These are phyloP conservation scores for Hydnomerulius pinastri DNA, from an alignment of 768 basidiomycete genomes.

Conservation along the genomic window DNA sequence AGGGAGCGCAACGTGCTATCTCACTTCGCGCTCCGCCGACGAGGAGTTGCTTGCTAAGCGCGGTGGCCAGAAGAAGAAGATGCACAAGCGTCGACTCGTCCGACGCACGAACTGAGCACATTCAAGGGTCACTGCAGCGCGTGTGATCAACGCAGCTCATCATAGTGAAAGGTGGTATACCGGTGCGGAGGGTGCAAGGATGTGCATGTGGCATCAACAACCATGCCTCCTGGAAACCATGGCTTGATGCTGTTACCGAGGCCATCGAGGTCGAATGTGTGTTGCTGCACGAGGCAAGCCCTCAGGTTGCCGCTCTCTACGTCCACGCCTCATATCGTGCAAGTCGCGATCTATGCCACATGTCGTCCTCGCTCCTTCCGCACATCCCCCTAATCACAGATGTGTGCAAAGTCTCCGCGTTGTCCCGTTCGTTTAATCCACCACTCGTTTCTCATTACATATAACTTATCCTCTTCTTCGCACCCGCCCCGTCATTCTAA, in stretches of 20 bases:
- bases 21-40: constrained; percentile 16
- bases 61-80: constrained; percentile 6
- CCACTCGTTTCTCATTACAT: constrained; percentile 3
- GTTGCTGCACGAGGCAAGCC: constrained; percentile 9
- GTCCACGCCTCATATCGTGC: constrained; percentile 5
- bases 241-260: constrained; percentile 18
- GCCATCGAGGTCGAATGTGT: not conserved
- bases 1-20: constrained; percentile 17
- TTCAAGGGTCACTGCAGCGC: not conserved
- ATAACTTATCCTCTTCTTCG: constrained; percentile 18
- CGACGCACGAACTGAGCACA: constrained; percentile 11
- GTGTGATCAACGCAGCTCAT: not conserved
- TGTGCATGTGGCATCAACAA: not conserved
- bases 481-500: constrained; percentile 1
- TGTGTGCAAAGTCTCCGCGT: not conserved
- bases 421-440: not conserved
- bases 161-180: not conserved
- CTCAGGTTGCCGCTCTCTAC: constrained; percentile 3
- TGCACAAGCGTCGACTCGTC: constrained; percentile 28
- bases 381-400: not conserved
- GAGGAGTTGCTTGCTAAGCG: constrained; percentile 19
- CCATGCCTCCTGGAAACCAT: constrained; percentile 1
- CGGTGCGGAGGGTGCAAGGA: not conserved
- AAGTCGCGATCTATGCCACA: constrained; percentile 7
- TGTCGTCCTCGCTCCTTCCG: not conserved